Evolutionary conservation across 805 yeast species (phyloP).

Genomic region (Candida nanaspora): DNA sequence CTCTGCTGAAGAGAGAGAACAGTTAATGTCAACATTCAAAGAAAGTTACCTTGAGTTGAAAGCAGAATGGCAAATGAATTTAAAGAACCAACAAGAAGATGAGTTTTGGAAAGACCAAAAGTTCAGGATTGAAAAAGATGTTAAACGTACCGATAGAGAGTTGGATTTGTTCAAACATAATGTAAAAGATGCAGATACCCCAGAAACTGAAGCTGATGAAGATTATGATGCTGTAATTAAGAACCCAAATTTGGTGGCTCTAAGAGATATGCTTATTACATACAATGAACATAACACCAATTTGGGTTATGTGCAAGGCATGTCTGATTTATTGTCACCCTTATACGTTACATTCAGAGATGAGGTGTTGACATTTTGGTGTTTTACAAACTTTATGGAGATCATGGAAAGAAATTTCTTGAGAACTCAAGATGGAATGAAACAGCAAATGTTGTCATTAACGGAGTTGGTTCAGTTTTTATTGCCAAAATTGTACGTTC

Average conservation of each 20-base stretch:
- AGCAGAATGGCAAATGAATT: conserved; percentile 61
- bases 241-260: conserved; percentile 65
- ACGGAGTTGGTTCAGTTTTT: conserved; percentile 84
- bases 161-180: conserved; percentile 51
- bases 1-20: conserved; percentile 57
- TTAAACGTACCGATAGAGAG: conserved; percentile 83
- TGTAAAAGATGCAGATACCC: conserved; percentile 25
- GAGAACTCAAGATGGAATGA: conserved; percentile 90
- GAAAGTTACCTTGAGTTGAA: conserved; percentile 48
- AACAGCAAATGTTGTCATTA: conserved; percentile 74
- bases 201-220: conserved; percentile 35
- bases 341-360: conserved; percentile 60
- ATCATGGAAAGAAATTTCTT: conserved; percentile 92
- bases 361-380: conserved; percentile 81
- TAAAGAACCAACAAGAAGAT: conserved; percentile 41
- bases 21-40: conserved; percentile 46
- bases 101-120: conserved; percentile 87
- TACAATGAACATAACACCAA: conserved; percentile 79
- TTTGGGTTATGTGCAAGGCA: conserved; percentile 95
- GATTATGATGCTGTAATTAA: conserved; percentile 56
- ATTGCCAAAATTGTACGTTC: conserved; percentile 79
- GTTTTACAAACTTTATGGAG: conserved; percentile 82
- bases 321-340: conserved; percentile 91
- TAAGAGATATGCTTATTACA: conserved; percentile 76
- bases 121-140: conserved; percentile 86